Base-by-base conservation (phyloP, 2,329 filamentous ascomycete species). In the Dothistroma septosporum region DNA sequence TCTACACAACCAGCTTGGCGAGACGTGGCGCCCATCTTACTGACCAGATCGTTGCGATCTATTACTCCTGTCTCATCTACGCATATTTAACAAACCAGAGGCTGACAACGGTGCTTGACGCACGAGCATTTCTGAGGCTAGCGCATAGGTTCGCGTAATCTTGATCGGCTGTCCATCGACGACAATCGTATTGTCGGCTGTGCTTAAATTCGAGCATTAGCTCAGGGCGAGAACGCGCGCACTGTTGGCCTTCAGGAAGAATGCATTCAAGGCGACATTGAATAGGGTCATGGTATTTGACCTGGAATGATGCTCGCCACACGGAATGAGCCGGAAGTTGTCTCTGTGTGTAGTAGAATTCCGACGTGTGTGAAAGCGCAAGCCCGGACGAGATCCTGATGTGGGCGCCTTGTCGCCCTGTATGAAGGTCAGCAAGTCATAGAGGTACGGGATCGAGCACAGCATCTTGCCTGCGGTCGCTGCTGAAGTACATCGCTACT, bases 21-120 rank as follows among this genome's bases (percentile, higher is more conserved):
- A 31, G 59, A 66, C 33, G 64, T 64, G 14, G 58, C 57, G 16
- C 62, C 64, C 64, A 66, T 66, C 47, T 61, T 66, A 48, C 60
- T 46, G 9, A 62, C 62, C 47, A 61, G 61, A 41, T 63, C 61
- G 33, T 65, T 65, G 55, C 58, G 58, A 31, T 59, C 57, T 33
- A 64, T 64, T 46, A 63, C 59, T 22, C 61, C 61, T 3, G n/a
- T 55, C 55, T 66, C 62, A 28, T 66, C 64, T 12, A 66, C 58
- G 35, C 64, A 66, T 53, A 66, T 58, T 44, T 66, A 62, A 35
- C 63, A 9, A 66, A 61, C 64, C 64, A 66, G 10, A 66, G 35
- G 32, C 57, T 57, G 24, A 64, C 62, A 21, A 31, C 35, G 8
- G 58, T 57, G 22, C 59, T 57, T 3, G 60, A 35, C 8, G 62